Conservation (phyloP, 2,329 filamentous ascomycete genomes). For the Atkinsonella hypoxylon region DNA sequence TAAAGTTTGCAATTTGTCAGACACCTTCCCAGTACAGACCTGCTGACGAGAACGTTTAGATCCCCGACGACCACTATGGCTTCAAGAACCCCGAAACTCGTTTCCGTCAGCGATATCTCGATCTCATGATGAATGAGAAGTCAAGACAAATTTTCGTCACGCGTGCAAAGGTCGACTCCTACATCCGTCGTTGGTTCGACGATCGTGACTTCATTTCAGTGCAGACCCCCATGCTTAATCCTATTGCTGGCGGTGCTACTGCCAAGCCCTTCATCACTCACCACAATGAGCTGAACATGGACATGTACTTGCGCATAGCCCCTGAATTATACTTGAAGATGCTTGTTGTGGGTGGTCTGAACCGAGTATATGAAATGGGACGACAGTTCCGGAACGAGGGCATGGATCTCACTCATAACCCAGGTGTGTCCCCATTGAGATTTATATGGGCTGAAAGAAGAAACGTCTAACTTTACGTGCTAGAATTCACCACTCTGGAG, state of each 20-base stretch:
- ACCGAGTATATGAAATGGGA: conserved; percentile 91
- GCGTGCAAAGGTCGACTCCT: conserved; percentile 76
- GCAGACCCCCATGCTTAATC: conserved; percentile 95
- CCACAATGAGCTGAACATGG: conserved; percentile 91
- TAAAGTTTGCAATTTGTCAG: conserved; percentile 26
- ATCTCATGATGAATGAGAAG: conserved; percentile 91
- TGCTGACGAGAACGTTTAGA: conserved; percentile 11
- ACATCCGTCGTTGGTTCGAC: conserved; percentile 82
- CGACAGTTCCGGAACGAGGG: conserved; percentile 93
- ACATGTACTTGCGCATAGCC: conserved; percentile 89
- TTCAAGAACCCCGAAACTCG: conserved; percentile 93
- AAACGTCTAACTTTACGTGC: not conserved
- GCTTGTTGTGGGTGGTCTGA: conserved; percentile 83
- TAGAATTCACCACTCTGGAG: conserved; percentile 94
- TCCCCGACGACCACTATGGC: conserved; percentile 78
- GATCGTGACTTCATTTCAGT: conserved; percentile 83
- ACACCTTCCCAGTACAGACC: not conserved
- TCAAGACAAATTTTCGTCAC: conserved; percentile 76
- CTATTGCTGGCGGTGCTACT: conserved; percentile 89
- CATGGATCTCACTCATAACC: conserved; percentile 69
- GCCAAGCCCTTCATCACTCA: conserved; percentile 88
- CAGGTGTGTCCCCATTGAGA: conserved; percentile 14
- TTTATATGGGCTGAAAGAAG: not conserved
- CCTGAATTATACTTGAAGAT: conserved; percentile 97
- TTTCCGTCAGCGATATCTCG: conserved; percentile 85